Conservation (phyloP, 139 green algal genomes). For the Closterium sp. region DNA sequence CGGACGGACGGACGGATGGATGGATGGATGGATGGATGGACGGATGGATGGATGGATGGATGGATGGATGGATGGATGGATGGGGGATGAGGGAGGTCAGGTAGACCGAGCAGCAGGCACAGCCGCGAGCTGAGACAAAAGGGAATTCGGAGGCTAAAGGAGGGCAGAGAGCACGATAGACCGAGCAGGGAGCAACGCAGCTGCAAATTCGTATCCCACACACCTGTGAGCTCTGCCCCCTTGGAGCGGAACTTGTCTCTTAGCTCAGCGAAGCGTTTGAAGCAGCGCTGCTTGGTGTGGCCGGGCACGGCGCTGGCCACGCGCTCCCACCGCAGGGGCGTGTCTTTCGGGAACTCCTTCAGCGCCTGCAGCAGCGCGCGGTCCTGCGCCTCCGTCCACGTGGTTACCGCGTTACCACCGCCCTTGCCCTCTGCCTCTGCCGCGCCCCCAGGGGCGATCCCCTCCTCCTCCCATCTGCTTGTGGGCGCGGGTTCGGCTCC, state of each 20-base stretch:
- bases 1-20: too few species aligned
- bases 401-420: neutral
- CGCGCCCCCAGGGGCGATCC: neutral
- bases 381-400: constrained; percentile 81
- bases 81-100: too few species aligned
- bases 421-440: neutral
- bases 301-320: constrained; percentile 73
- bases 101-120: too few species aligned
- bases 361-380: constrained; percentile 83
- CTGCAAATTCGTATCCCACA: too few species aligned
- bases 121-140: too few species aligned
- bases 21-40: too few species aligned
- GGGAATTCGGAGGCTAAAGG: too few species aligned
- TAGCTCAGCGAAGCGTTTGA: constrained; percentile 86
- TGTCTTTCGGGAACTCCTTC: constrained; percentile 84
- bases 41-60: too few species aligned
- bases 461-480: constrained; percentile 7
- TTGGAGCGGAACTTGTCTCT: constrained; percentile 60
- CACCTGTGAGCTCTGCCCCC: neutral
- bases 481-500: constrained; percentile 2
- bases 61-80: too few species aligned
- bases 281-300: constrained; percentile 82
- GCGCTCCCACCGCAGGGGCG: constrained; percentile 62
- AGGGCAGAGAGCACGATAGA: too few species aligned
- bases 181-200: too few species aligned